Percentiles rank a stretch among this genome's conserved stretches.
Evolutionary conservation across 2,329 filamentous ascomycete genomes (phyloP).

Genomic region (Diplodia intermedia): DNA sequence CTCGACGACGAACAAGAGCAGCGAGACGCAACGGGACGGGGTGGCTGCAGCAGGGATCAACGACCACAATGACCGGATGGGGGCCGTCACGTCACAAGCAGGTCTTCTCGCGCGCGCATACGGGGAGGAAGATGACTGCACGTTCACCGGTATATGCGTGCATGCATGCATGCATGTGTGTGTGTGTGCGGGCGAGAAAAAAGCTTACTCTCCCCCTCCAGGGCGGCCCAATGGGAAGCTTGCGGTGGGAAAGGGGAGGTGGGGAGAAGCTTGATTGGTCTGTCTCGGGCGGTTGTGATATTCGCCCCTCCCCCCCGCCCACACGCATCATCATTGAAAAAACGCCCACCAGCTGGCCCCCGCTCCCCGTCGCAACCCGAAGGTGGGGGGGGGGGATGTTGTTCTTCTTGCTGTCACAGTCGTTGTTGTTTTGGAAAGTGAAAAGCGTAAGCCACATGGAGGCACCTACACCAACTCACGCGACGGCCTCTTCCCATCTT

Average conservation of each 20-base stretch:
- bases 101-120: not conserved
- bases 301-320: conserved; percentile 18
- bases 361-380: not conserved
- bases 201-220: conserved; percentile 2
- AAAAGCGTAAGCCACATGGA: not conserved
- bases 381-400: not conserved
- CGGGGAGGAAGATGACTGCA: not conserved
- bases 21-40: not conserved
- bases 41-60: not conserved
- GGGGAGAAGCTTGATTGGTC: not conserved
- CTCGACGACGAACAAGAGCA: not conserved
- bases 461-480: not conserved
- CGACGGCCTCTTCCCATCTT: not conserved
- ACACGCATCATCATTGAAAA: too few relatives aligned
- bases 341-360: not conserved
- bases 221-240: conserved; percentile 2
- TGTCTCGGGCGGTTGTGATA: conserved; percentile 2
- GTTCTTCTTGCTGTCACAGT: not conserved
- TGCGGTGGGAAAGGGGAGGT: not conserved
- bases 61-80: too few relatives aligned
- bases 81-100: not conserved
- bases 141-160: not conserved
- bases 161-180: too few relatives aligned
- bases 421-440: not conserved
- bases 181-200: not conserved